phyloP scores from a whole-genome alignment of 1,284 basidiomycete species.

The Leucoagaricus sp. region DNA sequence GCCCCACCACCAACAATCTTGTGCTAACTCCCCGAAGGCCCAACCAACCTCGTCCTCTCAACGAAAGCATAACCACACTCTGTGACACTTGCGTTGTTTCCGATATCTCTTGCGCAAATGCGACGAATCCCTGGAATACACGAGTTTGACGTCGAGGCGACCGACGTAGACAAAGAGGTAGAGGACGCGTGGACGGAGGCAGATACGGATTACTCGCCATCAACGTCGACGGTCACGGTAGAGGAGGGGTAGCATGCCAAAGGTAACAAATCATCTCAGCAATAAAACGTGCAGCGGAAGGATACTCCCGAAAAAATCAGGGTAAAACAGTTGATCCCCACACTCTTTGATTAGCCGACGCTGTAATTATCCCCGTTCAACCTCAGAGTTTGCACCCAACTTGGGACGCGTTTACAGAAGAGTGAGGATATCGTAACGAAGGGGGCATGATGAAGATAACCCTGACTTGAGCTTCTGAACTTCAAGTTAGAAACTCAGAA shows the following conservation, averaged over 20 bases:
- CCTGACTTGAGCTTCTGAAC: too few relatives aligned
- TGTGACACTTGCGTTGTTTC: slow-evolving; percentile 91
- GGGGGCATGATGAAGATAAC: too few relatives aligned
- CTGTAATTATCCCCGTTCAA: too few relatives aligned
- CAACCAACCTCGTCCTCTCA: slow-evolving; percentile 70
- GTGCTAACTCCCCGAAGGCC: slow-evolving; percentile 82
- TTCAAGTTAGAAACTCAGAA: too few relatives aligned
- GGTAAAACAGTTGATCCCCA: too few relatives aligned
- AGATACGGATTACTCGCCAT: slow-evolving; percentile 18
- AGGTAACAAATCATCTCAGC: slow-evolving; percentile 90
- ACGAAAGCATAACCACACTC: slow-evolving; percentile 83
- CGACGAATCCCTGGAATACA: slow-evolving; percentile 67
- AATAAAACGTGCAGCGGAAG: slow-evolving; percentile 69
- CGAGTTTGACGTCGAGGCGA: slow-evolving; percentile 64
- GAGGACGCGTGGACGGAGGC: slow-evolving; percentile 29
- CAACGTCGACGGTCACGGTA: too few relatives aligned
- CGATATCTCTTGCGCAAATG: slow-evolving; percentile 82
- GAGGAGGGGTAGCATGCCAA: slow-evolving; percentile 66
- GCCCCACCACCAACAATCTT: slow-evolving; percentile 86
- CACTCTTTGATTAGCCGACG: too few relatives aligned
- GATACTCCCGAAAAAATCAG: too few relatives aligned
- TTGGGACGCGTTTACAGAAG: too few relatives aligned
- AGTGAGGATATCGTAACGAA: too few relatives aligned
- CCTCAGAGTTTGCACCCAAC: too few relatives aligned
- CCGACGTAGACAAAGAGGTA: slow-evolving; percentile 30